Evolutionary conservation across 108 stramenopile genomes (phyloP), one percentile per base, ranked within the genome.

Genomic region (Mayamaea pseudoterrestris): DNA sequence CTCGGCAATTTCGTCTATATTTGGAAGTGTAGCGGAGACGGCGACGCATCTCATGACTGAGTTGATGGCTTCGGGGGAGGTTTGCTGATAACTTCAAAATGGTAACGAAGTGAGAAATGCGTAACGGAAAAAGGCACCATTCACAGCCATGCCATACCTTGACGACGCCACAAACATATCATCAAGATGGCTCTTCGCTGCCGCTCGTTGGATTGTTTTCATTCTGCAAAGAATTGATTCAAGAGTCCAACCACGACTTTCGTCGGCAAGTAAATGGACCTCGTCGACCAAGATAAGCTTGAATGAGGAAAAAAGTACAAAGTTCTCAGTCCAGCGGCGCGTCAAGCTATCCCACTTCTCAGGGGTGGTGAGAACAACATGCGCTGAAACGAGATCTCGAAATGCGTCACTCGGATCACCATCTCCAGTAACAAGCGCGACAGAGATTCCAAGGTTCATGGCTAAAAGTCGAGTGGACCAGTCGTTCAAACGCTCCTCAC

Each of bases 321-420:
- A 72, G 41, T 93, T 78, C 30, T 94, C 91, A 27, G 64, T 89
- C 95, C 93, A 96, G 23, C 58, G 52, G n/a, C 95, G 42, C 1
- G 93, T 83, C n/a, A 94, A 76, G n/a, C 71, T 68, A 71, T 96
- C 95, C 83, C 80, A 93, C 35, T 94, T 96, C 63, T 96, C 95
- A 0, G 95, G 92, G n/a, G 95, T 96, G 0, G 95, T 94, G 13
- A 96, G 32, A 28, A 96, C 88, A 21, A 96, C 44, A 65, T 92
- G 76, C 14, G 90, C 61, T 0, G 50, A 45, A 0, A 83, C 80
- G 16, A 93, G 68, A 30, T 92, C 77, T 11, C 68, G 57, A 45
- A 81, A 80, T 17, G 77, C 66, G 2, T 50, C 47, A 11, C 76
- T 49, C 2, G 69, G 55, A 13, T 70, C 74, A 14, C 44, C 58